Evolutionary conservation across 306 rosid genomes (phyloP), one percentile per base, ranked within the genome.

Genomic region (Begonia peltatifolia): DNA sequence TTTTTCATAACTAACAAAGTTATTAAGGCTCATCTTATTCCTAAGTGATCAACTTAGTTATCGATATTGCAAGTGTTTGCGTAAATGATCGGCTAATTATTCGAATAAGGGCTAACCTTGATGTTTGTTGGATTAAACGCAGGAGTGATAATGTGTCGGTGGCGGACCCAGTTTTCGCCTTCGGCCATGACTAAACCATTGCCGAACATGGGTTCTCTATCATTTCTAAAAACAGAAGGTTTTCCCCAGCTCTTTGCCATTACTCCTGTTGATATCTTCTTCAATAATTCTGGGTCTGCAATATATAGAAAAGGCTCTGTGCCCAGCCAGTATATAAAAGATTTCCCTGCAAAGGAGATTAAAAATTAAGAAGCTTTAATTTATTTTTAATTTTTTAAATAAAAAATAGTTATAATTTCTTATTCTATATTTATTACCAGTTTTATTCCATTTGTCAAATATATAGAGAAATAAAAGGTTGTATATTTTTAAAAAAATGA

Each of bases 241-340:
- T 86, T 86, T 38, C 95, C 95, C 95, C 95, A 87, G 14, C 68
- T 59, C 70, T 77, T 82, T 0, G 78, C 93, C 55, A 74, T 9
- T 2, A 87, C 88, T 60, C 60, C 79, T 3, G 58, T 53, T 2
- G 93, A 82, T 77, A 87, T 62, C 53, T 79, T 77, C 59, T 75
- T 82, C 51, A 87, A 56, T 47, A 87, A 75, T 23, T 70, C 84
- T 10, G 95, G 78, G 2, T 87, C 88, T 12, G 86, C 88, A 41
- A 87, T 62, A 48, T 82, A 87, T 46, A 87, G 41, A 61, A 87
- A 87, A 6, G 95, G 95, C 67, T 87, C 88, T 46, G 93, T 77
- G 10, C 95, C 95, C 12, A 87, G 62, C 95, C 93, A 87, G 48
- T 87, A 87, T 12, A 87, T 52, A 17, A 77, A 87, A 42, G 74